phyloP scores from a whole-genome alignment of 805 yeast species.

The Starmerella apis region DNA sequence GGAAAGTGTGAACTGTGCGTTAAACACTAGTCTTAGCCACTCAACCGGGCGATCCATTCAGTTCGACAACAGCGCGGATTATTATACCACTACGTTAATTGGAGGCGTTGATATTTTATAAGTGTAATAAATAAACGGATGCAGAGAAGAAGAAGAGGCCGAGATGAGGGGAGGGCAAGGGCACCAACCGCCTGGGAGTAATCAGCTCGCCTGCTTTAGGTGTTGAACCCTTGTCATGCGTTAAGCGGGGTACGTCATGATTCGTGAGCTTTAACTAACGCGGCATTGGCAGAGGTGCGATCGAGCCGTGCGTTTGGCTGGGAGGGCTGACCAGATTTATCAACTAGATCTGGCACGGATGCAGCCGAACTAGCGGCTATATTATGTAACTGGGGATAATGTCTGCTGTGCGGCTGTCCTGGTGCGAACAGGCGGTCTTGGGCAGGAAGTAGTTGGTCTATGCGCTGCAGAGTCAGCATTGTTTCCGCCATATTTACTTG shows the following conservation, averaged over 20 bases:
- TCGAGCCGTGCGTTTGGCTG: background rate
- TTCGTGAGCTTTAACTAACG: background rate
- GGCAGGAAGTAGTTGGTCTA: slow-evolving; percentile 9
- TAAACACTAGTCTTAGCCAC: slow-evolving; percentile 3
- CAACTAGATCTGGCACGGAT: background rate
- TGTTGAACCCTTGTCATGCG: background rate
- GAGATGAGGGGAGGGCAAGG: background rate
- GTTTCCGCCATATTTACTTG: slow-evolving; percentile 10
- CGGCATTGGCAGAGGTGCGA: slow-evolving; percentile 1
- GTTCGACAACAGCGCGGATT: background rate
- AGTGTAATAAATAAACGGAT: background rate
- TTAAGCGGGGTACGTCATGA: background rate
- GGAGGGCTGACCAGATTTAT: background rate
- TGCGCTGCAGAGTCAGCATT: slow-evolving; percentile 1
- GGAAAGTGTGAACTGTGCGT: slow-evolving; percentile 14
- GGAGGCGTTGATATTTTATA: background rate
- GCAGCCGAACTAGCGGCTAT: background rate
- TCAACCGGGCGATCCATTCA: background rate
- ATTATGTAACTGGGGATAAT: slow-evolving; percentile 6
- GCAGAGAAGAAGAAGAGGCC: background rate
- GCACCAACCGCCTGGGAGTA: background rate
- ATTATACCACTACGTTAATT: background rate
- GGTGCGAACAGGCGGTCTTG: slow-evolving; percentile 8
- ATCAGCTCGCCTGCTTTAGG: background rate
- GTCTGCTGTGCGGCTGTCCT: background rate